Evolutionary conservation across 1,139 yeast genomes (phyloP).

Genomic region (Yarrowia galli): DNA sequence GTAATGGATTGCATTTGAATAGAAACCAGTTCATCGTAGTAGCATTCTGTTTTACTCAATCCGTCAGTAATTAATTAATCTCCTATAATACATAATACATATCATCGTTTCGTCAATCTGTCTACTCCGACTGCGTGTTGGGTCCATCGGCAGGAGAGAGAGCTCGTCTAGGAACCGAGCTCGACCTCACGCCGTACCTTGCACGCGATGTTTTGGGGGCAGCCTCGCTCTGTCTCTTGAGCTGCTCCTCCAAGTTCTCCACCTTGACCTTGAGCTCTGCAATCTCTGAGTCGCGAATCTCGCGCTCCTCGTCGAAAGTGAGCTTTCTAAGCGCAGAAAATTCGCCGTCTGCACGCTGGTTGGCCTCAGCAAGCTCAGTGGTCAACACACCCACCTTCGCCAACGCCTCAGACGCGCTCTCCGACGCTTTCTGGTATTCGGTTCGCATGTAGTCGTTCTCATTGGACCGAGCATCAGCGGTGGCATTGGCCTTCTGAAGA

Average conservation of each 20-base stretch:
- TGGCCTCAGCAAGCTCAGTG: conserved; percentile 49
- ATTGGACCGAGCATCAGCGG: conserved; percentile 53
- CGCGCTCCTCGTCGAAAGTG: conserved; percentile 48
- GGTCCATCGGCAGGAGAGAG: conserved; percentile 45
- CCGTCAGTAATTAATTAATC: conserved; percentile 30
- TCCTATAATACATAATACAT: conserved; percentile 24
- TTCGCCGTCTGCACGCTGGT: conserved; percentile 50
- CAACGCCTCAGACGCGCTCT: conserved; percentile 62
- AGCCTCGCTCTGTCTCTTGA: conserved; percentile 49
- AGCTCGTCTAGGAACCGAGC: conserved; percentile 47
- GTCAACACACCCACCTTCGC: conserved; percentile 54
- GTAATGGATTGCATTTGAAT: conserved; percentile 14
- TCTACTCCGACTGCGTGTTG: conserved; percentile 33
- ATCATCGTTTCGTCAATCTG: neutral
- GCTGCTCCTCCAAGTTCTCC: conserved; percentile 49
- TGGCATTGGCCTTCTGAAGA: conserved; percentile 53
- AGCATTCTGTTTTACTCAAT: neutral
- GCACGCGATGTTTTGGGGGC: conserved; percentile 48
- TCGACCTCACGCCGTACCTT: conserved; percentile 49
- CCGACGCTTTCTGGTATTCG: conserved; percentile 68
- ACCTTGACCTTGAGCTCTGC: conserved; percentile 47
- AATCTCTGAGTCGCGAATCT: conserved; percentile 47
- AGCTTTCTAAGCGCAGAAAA: conserved; percentile 45
- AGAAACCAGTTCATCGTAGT: no score
- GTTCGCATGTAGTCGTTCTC: conserved; percentile 72